Percentiles rank a stretch among this genome's conserved stretches.
phyloP scores from a whole-genome alignment of 345 rosid species.

The Erucastrum elatum region DNA sequence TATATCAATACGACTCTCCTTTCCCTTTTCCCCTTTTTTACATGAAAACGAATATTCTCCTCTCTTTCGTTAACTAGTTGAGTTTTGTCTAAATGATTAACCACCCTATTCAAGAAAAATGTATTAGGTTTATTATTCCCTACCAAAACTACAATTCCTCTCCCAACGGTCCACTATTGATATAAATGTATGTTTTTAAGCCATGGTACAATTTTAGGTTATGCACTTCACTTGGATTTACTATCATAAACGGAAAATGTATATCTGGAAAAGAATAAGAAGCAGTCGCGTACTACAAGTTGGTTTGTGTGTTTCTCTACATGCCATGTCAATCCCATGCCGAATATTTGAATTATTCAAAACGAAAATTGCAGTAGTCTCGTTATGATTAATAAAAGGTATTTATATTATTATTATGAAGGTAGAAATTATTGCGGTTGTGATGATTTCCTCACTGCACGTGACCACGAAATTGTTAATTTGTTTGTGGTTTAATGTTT shows the following conservation, averaged over 20 bases:
- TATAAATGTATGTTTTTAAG: neutral
- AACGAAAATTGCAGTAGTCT: neutral
- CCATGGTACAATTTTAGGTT: neutral
- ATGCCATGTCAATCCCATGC: neutral
- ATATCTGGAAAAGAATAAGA: neutral
- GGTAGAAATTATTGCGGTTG: neutral
- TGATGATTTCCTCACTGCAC: slow-evolving; percentile 26
- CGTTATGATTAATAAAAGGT: neutral
- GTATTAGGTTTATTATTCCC: neutral
- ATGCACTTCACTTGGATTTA: neutral
- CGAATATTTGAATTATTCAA: neutral
- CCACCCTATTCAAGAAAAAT: neutral
- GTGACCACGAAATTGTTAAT: slow-evolving; percentile 20
- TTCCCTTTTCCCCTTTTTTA: slow-evolving; percentile 6
- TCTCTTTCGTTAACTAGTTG: slow-evolving; percentile 18
- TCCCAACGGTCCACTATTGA: neutral
- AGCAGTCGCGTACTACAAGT: neutral
- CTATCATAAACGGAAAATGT: neutral
- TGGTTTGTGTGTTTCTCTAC: neutral
- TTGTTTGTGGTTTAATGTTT: neutral
- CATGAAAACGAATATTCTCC: slow-evolving; percentile 35
- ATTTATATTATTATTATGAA: neutral
- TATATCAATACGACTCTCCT: slow-evolving; percentile 34
- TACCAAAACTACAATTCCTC: neutral
- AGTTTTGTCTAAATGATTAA: neutral